Conservation (phyloP, 2,329 filamentous ascomycete genomes). For the Fusarium beomiforme region DNA sequence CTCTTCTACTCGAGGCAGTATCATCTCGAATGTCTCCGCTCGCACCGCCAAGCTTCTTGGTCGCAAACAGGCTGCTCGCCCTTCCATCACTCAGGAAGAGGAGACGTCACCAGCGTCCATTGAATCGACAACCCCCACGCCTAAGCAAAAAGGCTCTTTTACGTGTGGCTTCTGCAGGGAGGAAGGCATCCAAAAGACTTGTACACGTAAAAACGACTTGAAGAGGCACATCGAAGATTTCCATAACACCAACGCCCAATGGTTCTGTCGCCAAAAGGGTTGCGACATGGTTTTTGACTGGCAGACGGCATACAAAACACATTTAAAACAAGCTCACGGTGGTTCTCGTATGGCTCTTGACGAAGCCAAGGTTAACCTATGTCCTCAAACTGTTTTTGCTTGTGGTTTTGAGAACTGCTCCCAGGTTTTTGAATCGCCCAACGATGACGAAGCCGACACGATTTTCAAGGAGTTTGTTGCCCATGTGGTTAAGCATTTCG, state of each 20-base stretch:
- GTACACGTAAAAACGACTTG: slow-evolving; percentile 59
- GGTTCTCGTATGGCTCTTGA: slow-evolving; percentile 54
- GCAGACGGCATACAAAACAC: slow-evolving; percentile 59
- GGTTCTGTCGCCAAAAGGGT: slow-evolving; percentile 56
- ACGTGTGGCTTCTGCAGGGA: slow-evolving; percentile 56
- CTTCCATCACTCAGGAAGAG: slow-evolving; percentile 39
- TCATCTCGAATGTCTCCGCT: slow-evolving; percentile 53
- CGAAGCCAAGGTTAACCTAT: slow-evolving; percentile 55
- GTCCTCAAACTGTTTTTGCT: slow-evolving; percentile 59
- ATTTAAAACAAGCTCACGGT: slow-evolving; percentile 57
- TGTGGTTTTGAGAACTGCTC: slow-evolving; percentile 58
- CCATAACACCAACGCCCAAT: slow-evolving; percentile 58
- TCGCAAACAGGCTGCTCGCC: slow-evolving; percentile 41
- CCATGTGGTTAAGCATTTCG: slow-evolving; percentile 59
- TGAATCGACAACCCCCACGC: slow-evolving; percentile 37
- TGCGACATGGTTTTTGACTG: slow-evolving; percentile 59
- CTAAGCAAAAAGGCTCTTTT: slow-evolving; percentile 53
- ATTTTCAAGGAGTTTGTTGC: slow-evolving; percentile 57
- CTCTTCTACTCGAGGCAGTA: slow-evolving; percentile 52
- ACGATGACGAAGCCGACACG: slow-evolving; percentile 51
- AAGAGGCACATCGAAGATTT: slow-evolving; percentile 61
- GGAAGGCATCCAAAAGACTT: slow-evolving; percentile 53
- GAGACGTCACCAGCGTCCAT: slow-evolving; percentile 38
- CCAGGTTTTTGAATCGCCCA: slow-evolving; percentile 55
- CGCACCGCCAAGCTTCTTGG: slow-evolving; percentile 50